A percentile compares a stretch with the other conserved stretches of the same genome.
Conservation (phyloP, 2,329 filamentous ascomycete species). For the Verticillium dahliae region DNA sequence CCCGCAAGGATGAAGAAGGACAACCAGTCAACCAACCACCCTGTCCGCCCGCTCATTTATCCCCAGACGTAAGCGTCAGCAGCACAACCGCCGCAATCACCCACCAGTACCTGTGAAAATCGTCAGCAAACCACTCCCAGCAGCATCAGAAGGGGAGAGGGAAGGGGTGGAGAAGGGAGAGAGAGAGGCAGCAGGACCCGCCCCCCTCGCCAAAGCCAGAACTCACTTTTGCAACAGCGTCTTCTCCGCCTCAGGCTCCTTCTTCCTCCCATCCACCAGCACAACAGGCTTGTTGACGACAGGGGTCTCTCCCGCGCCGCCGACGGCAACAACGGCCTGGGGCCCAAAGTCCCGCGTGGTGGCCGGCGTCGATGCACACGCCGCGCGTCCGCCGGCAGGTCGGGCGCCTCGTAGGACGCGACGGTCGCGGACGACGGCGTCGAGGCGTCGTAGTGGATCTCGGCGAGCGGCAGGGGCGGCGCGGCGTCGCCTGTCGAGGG, state of each 20-base stretch:
- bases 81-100: constrained; percentile 47
- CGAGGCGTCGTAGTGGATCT: constrained; percentile 47
- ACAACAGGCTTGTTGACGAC: constrained; percentile 59
- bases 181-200: neutral
- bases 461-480: constrained; percentile 41
- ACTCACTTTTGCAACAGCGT: constrained; percentile 60
- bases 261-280: constrained; percentile 53
- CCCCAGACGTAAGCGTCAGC: constrained; percentile 39
- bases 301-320: constrained; percentile 45
- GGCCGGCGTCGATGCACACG: constrained; percentile 54
- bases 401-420: constrained; percentile 49
- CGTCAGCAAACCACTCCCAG: constrained; percentile 24
- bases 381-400: constrained; percentile 43
- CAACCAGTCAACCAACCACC: neutral
- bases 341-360: constrained; percentile 60
- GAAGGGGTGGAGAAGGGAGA: neutral
- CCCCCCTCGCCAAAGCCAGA: neutral
- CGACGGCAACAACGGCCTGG: constrained; percentile 43
- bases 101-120: constrained; percentile 57
- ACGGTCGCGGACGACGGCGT: constrained; percentile 37
- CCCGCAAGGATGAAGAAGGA: neutral
- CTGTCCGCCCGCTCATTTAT: neutral
- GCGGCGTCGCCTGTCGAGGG: constrained; percentile 16
- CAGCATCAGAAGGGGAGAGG: neutral
- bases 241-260: constrained; percentile 52